A percentile compares a stretch with the other conserved stretches of the same genome.
These are phyloP conservation scores for Garcia nutans DNA, from an alignment of 345 rosid species.

Conservation along the genomic window DNA sequence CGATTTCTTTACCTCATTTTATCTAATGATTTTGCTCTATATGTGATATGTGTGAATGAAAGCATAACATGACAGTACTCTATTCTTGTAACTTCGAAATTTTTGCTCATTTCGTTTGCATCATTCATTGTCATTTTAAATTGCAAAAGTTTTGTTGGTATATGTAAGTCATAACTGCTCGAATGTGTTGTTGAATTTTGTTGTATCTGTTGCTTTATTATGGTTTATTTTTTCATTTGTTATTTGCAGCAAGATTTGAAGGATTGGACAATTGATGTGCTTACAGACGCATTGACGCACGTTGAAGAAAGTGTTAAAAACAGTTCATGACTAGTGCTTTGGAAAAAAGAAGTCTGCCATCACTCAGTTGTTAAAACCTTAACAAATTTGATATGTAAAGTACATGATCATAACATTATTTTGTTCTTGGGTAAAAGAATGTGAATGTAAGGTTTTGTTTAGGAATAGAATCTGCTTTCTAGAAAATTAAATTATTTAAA, in stretches of 20 bases:
- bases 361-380: not conserved
- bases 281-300: conserved; percentile 68
- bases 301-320: conserved; percentile 62
- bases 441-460: not conserved
- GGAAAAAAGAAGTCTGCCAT: not conserved
- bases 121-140: not conserved
- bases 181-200: not conserved
- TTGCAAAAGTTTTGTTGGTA: not conserved
- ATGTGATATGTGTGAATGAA: too few relatives aligned
- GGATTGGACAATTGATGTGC: conserved; percentile 87
- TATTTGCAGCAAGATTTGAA: conserved; percentile 67
- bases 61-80: not conserved
- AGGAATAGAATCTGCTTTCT: too few relatives aligned
- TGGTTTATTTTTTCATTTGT: not conserved
- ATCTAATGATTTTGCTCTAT: too few relatives aligned
- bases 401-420: not conserved
- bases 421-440: not conserved
- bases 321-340: conserved; percentile 4
- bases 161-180: not conserved
- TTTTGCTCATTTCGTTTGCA: not conserved
- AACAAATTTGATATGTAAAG: not conserved
- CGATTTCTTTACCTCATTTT: too few relatives aligned
- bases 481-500: too few relatives aligned
- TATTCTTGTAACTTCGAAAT: not conserved
- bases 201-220: too few relatives aligned